phyloP scores from a whole-genome alignment of 1,284 basidiomycete genomes.

The Fomitopsis palustris region DNA sequence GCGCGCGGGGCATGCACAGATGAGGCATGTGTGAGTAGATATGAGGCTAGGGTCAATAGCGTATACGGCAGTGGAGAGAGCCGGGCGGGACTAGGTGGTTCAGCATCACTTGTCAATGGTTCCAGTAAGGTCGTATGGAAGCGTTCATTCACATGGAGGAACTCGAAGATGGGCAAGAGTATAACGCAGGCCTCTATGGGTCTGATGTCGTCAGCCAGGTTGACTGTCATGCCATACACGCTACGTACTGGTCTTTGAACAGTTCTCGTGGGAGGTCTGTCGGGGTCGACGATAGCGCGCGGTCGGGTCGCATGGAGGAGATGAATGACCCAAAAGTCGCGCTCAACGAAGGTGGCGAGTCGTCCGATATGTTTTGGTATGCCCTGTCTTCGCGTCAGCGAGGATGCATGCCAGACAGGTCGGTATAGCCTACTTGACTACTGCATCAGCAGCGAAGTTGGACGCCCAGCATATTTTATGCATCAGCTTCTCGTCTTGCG shows the following conservation, averaged over 20 bases:
- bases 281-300: slow-evolving; percentile 43
- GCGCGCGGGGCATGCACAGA: slow-evolving; percentile 52
- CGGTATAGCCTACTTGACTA: slow-evolving; percentile 41
- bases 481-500: slow-evolving; percentile 47
- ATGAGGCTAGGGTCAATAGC: slow-evolving; percentile 54
- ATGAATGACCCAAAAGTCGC: slow-evolving; percentile 48
- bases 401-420: background rate
- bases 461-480: slow-evolving; percentile 52
- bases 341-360: slow-evolving; percentile 44
- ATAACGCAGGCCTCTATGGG: slow-evolving; percentile 59
- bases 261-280: slow-evolving; percentile 46
- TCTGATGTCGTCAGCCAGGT: slow-evolving; percentile 29
- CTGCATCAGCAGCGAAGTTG: slow-evolving; percentile 45
- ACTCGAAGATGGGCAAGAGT: slow-evolving; percentile 58
- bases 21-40: slow-evolving; percentile 60
- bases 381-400: slow-evolving; percentile 32
- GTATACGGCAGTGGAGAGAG: slow-evolving; percentile 37
- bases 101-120: slow-evolving; percentile 25
- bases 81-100: slow-evolving; percentile 18
- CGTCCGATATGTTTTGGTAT: slow-evolving; percentile 54
- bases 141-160: slow-evolving; percentile 43
- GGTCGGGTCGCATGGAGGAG: slow-evolving; percentile 48
- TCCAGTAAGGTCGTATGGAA: slow-evolving; percentile 46
- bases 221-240: background rate
- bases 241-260: slow-evolving; percentile 49